Conservation (phyloP, 169 alveolate genomes). For the Cryptosporidium baileyi region DNA sequence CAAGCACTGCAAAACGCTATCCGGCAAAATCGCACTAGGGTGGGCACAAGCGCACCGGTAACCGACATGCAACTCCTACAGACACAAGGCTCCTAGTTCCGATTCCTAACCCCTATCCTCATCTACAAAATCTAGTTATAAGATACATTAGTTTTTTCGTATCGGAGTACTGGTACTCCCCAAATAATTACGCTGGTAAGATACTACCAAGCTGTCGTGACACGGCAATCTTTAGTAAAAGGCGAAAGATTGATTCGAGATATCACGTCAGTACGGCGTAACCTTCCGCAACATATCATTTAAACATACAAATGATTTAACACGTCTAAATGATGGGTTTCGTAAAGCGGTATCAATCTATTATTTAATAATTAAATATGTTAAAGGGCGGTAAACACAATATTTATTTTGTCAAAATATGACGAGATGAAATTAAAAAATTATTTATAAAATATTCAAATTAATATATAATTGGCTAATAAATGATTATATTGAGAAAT, state of each 20-base stretch:
- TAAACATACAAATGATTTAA: neutral
- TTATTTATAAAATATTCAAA: neutral
- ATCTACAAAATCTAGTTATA: too few relatives aligned
- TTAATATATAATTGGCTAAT: too few relatives aligned
- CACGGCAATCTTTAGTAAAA: constrained; percentile 98
- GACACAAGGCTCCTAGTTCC: neutral
- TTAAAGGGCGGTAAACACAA: neutral
- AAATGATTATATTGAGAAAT: too few relatives aligned
- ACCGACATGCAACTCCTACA: neutral
- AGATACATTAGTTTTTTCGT: constrained; percentile 37
- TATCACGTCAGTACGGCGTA: constrained; percentile 66
- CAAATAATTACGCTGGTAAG: constrained; percentile 17
- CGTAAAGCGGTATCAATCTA: neutral
- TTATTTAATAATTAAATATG: neutral
- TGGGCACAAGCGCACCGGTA: neutral
- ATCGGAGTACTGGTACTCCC: constrained; percentile 32
- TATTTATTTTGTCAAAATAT: neutral
- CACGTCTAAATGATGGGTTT: constrained; percentile 47
- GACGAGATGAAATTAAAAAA: neutral
- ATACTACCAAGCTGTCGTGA: constrained; percentile 70
- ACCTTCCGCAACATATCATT: neutral
- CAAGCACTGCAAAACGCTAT: neutral
- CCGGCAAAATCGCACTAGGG: neutral
- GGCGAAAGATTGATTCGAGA: constrained; percentile 94
- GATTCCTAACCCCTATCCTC: neutral